Percentiles rank a stretch among this genome's conserved stretches.
Conservation (phyloP, 1,284 basidiomycete species). For the Ganoderma boninense region DNA sequence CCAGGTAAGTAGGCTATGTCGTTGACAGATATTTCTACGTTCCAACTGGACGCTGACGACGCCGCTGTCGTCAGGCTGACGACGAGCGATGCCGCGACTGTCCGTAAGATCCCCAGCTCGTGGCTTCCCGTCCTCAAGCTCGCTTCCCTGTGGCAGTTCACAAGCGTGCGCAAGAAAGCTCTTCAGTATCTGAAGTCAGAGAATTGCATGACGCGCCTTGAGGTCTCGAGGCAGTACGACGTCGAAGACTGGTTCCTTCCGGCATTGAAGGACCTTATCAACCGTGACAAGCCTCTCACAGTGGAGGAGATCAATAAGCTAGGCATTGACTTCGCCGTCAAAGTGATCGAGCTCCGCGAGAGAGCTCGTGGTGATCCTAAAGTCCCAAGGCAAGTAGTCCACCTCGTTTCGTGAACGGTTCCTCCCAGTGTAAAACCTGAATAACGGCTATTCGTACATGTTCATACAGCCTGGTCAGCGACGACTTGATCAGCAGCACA, state of each 20-base stretch:
- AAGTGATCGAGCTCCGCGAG: slow-evolving; percentile 13
- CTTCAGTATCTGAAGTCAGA: not conserved
- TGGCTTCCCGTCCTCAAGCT: slow-evolving; percentile 11
- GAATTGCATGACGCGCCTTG: slow-evolving; percentile 4
- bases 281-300: not conserved
- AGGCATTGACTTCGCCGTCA: not conserved
- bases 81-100: not conserved
- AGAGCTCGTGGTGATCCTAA: not conserved
- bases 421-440: no score
- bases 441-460: no score
- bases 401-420: not conserved
- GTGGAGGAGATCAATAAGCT: not conserved
- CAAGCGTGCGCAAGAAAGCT: not conserved
- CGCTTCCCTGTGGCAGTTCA: slow-evolving; percentile 5
- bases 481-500: not conserved
- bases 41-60: not conserved
- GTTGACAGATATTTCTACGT: not conserved
- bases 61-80: not conserved
- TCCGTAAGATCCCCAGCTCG: not conserved
- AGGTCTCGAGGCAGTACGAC: not conserved
- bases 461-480: not conserved
- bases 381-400: not conserved
- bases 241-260: slow-evolving; percentile 1
- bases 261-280: not conserved
- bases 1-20: not conserved